phyloP scores from a whole-genome alignment of 768 basidiomycete species.

The Pulveroboletus sp. region DNA sequence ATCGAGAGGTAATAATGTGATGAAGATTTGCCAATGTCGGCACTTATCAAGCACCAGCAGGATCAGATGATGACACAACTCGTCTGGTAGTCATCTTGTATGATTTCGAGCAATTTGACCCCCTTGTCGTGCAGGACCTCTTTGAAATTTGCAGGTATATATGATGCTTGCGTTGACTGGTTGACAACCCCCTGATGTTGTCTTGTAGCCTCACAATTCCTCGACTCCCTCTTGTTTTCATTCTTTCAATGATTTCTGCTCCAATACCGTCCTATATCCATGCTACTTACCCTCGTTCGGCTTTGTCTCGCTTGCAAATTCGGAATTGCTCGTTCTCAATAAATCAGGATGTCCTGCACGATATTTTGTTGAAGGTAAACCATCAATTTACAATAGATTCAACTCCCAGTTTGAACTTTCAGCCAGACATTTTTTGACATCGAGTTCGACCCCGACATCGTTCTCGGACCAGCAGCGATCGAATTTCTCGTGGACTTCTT shows the following conservation, averaged over 20 bases:
- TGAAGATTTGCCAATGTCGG: background rate
- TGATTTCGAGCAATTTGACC: conserved; percentile 71
- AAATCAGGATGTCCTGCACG: conserved; percentile 45
- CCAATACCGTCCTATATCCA: conserved; percentile 53
- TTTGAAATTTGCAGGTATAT: conserved; percentile 69
- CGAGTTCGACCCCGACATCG: conserved; percentile 53
- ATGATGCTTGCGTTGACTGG: background rate
- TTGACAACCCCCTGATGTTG: background rate
- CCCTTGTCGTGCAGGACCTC: conserved; percentile 57
- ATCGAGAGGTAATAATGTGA: conserved; percentile 33
- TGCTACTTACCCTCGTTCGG: conserved; percentile 52
- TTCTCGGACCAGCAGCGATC: conserved; percentile 55
- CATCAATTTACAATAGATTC: background rate
- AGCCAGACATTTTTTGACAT: conserved; percentile 61
- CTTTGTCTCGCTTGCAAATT: conserved; percentile 53
- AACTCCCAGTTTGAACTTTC: background rate
- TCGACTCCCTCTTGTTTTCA: conserved; percentile 57
- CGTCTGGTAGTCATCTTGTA: conserved; percentile 61
- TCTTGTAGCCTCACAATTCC: conserved; percentile 45
- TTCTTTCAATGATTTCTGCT: conserved; percentile 58
- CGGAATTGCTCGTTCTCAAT: conserved; percentile 47
- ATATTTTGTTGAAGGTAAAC: conserved; percentile 50
- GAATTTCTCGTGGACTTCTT: conserved; percentile 56
- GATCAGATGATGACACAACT: conserved; percentile 15
- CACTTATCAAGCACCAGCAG: conserved; percentile 4